Conservation (phyloP, 305 asterid species). For the Fraxinus nigra region DNA sequence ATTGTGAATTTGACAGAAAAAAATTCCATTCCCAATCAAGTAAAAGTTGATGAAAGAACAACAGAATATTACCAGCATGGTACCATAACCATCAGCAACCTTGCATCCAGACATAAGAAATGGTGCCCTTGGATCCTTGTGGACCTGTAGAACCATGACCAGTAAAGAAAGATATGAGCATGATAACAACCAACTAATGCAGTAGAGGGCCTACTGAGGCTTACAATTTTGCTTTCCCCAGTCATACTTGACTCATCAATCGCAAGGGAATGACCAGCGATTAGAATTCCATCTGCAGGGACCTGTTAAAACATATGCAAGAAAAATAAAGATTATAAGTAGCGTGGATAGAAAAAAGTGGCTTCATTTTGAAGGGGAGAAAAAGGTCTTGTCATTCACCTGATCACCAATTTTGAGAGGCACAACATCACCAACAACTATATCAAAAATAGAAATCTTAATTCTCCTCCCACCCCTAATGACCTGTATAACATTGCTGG, state of each 20-base stretch:
- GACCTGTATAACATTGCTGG: constrained; percentile 52
- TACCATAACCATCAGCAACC: constrained; percentile 94
- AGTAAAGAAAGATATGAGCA: constrained; percentile 13
- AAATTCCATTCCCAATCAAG: not conserved
- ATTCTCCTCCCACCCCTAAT: constrained; percentile 76
- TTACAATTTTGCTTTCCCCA: constrained; percentile 93
- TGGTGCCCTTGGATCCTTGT: constrained; percentile 77
- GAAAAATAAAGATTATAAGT: constrained; percentile 9
- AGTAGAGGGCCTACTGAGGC: constrained; percentile 28
- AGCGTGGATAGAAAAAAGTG: not conserved
- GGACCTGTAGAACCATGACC: constrained; percentile 49
- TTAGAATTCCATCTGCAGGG: constrained; percentile 89
- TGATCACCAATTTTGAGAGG: constrained; percentile 98
- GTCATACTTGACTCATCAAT: constrained; percentile 98
- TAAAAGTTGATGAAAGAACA: constrained; percentile 11
- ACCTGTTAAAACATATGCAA: constrained; percentile 44
- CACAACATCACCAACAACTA: constrained; percentile 85
- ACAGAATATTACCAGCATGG: constrained; percentile 66
- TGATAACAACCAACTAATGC: constrained; percentile 1
- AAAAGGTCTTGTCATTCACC: constrained; percentile 37
- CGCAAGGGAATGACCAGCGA: constrained; percentile 76
- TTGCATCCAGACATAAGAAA: constrained; percentile 96
- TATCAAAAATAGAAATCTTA: constrained; percentile 75
- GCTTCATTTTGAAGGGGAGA: not conserved
- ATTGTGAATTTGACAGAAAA: not conserved